Percentiles rank a stretch among this genome's conserved stretches.
Conservation (phyloP, 2,329 filamentous ascomycete species). For the Talaromyces marneffei region DNA sequence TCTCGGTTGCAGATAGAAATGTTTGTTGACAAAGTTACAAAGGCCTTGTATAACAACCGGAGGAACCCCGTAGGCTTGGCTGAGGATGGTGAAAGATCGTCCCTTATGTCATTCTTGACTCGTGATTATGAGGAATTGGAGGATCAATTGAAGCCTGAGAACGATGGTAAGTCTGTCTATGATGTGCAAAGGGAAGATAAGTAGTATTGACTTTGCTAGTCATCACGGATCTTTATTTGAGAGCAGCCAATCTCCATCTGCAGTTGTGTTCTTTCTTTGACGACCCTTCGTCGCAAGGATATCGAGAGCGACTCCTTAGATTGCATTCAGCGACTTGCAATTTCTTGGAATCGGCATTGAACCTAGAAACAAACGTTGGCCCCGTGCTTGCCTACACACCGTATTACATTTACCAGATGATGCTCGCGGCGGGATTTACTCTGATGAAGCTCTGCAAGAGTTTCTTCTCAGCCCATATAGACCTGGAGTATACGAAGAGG, state of each 20-base stretch:
- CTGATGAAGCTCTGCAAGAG: slow-evolving; percentile 62
- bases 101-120: slow-evolving; percentile 41
- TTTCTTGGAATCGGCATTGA: slow-evolving; percentile 44
- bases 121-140: slow-evolving; percentile 48
- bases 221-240: slow-evolving; percentile 45
- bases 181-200: slow-evolving; percentile 11
- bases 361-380: slow-evolving; percentile 40
- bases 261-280: slow-evolving; percentile 48
- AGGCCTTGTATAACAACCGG: slow-evolving; percentile 52
- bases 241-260: slow-evolving; percentile 43
- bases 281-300: slow-evolving; percentile 41
- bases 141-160: slow-evolving; percentile 42
- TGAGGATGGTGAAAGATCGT: slow-evolving; percentile 39
- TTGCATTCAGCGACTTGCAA: slow-evolving; percentile 43
- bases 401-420: slow-evolving; percentile 63
- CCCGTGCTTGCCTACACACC: slow-evolving; percentile 49
- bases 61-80: slow-evolving; percentile 49
- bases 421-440: slow-evolving; percentile 59
- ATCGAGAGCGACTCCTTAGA: slow-evolving; percentile 40
- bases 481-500: slow-evolving; percentile 50
- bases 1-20: slow-evolving; percentile 52
- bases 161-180: slow-evolving; percentile 31
- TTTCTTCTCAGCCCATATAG: slow-evolving; percentile 54
- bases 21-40: slow-evolving; percentile 54
- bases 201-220: slow-evolving; percentile 21